Conservation (phyloP, 805 yeast genomes). For the Metschnikowia cubensis region DNA sequence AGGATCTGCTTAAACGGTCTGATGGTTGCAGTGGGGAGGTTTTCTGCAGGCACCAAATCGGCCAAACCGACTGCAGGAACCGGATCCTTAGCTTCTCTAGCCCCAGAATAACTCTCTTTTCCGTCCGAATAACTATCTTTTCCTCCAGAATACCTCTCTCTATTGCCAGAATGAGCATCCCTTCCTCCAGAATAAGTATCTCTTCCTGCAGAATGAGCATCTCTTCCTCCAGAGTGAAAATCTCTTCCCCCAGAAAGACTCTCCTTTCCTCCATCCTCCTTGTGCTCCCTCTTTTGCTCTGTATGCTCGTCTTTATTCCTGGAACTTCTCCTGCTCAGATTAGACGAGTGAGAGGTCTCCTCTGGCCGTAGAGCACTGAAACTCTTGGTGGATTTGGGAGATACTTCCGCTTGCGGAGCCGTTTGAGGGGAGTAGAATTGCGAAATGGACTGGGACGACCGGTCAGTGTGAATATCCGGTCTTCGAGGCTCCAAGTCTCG, state of each 20-base stretch:
- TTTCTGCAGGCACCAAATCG: neutral
- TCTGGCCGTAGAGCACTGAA: slow-evolving; percentile 2
- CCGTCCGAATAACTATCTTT: too few species aligned
- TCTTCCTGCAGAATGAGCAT: too few species aligned
- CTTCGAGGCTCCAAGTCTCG: neutral
- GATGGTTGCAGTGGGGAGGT: neutral
- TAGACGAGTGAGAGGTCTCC: neutral
- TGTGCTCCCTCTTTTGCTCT: too few species aligned
- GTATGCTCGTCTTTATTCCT: neutral
- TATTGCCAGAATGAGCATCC: too few species aligned
- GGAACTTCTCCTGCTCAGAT: neutral
- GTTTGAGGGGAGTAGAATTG: neutral
- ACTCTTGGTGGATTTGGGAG: slow-evolving; percentile 14
- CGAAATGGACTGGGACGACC: slow-evolving; percentile 1
- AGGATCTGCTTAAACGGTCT: slow-evolving; percentile 36
- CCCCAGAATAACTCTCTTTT: too few species aligned
- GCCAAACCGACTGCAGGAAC: neutral
- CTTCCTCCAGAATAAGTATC: too few species aligned
- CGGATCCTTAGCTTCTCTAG: too few species aligned
- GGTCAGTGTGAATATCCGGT: neutral
- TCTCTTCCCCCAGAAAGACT: too few species aligned
- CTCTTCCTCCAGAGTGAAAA: too few species aligned
- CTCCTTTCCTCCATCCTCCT: too few species aligned
- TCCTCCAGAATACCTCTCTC: too few species aligned
- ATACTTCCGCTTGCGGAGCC: slow-evolving; percentile 2